These are phyloP conservation scores for Trichoderma endophyticum DNA, from an alignment of 2,329 filamentous ascomycete species.

Conservation along the genomic window DNA sequence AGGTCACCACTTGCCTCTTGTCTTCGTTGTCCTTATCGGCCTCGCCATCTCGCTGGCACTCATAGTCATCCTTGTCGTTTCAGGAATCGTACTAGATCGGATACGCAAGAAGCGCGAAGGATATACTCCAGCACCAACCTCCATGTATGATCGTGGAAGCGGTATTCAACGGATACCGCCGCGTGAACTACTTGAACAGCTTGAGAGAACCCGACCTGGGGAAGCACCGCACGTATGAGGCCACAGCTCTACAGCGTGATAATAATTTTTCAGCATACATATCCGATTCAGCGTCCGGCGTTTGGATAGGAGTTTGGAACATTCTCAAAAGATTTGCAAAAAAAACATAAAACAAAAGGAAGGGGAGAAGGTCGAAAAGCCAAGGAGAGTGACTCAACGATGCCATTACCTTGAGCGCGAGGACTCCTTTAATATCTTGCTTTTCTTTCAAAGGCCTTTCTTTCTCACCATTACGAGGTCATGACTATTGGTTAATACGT, in stretches of 20 bases:
- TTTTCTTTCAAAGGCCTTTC: conserved; percentile 17
- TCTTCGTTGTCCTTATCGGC: conserved; percentile 76
- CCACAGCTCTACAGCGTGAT: background rate
- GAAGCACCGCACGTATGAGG: conserved; percentile 49
- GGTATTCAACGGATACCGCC: conserved; percentile 60
- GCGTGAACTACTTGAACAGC: conserved; percentile 54
- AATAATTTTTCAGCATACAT: conserved; percentile 29
- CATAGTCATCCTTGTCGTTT: conserved; percentile 73
- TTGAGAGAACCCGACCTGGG: conserved; percentile 47
- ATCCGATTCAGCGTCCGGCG: conserved; percentile 32
- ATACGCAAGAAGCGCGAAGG: conserved; percentile 74
- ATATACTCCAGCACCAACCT: conserved; percentile 72
- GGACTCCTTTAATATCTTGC: conserved; percentile 14
- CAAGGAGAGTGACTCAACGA: background rate
- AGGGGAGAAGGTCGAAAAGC: background rate
- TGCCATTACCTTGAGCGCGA: background rate
- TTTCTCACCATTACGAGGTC: conserved; percentile 28
- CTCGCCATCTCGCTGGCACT: conserved; percentile 74
- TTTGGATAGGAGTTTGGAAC: conserved; percentile 34
- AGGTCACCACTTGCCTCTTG: conserved; percentile 59
- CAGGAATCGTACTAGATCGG: conserved; percentile 72
- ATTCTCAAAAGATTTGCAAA: background rate
- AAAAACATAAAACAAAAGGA: background rate
- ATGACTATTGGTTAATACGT: conserved; percentile 35
- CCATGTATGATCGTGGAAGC: conserved; percentile 57